A percentile compares a stretch with the other conserved stretches of the same genome.
Conservation (phyloP, 2,329 filamentous ascomycete genomes). For the Trichoderma pleuroti region DNA sequence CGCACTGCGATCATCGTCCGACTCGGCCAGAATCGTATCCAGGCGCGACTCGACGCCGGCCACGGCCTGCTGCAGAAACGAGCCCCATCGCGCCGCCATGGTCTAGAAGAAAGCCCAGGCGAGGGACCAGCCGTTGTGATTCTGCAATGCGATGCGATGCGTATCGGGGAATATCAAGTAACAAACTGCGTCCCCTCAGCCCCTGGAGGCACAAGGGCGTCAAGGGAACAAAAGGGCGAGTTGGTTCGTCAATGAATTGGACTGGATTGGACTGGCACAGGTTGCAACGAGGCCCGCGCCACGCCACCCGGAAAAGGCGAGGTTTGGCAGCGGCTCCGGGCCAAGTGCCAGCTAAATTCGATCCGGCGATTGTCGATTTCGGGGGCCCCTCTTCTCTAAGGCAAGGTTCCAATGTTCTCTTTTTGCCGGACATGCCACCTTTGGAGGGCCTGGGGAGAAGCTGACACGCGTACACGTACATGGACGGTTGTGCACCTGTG, state of each 20-base stretch:
- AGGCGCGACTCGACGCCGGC: constrained; percentile 90
- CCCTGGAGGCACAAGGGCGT: constrained; percentile 15
- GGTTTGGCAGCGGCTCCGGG: not conserved
- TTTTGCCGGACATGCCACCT: not conserved
- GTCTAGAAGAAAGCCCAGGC: constrained; percentile 3
- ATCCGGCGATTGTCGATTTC: not conserved
- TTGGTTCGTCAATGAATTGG: not conserved
- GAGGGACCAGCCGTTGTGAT: not conserved
- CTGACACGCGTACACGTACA: not conserved
- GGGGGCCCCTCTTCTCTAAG: not conserved
- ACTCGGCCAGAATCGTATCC: constrained; percentile 85
- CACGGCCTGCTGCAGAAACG: constrained; percentile 83
- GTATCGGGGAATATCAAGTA: not conserved
- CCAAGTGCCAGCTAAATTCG: not conserved
- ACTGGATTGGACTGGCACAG: not conserved
- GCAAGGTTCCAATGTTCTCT: no score
- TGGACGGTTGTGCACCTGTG: not conserved
- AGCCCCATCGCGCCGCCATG: constrained; percentile 65
- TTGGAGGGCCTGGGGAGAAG: not conserved
- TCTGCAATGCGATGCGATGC: not conserved
- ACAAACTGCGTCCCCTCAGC: constrained; percentile 10
- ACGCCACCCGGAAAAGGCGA: constrained; percentile 3
- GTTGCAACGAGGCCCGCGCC: not conserved
- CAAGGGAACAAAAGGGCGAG: not conserved
- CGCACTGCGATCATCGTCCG: constrained; percentile 41